phyloP scores from a whole-genome alignment of 2,329 filamentous ascomycete species.

The Arthrinium puccinioides region DNA sequence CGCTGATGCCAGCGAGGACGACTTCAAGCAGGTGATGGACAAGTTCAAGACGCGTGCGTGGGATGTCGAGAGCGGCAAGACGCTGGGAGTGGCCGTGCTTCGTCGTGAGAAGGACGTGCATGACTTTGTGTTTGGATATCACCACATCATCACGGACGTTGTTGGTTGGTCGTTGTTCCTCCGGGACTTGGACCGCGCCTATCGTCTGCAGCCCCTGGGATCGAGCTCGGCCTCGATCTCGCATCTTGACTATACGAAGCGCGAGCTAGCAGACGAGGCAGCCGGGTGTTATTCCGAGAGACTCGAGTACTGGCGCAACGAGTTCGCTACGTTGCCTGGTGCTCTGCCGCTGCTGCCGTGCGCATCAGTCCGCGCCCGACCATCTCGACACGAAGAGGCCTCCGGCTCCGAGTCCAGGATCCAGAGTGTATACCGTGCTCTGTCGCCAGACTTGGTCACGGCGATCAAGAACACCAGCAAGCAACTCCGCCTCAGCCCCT shows the following conservation, averaged over 20 bases:
- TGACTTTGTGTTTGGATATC: slow-evolving; percentile 6
- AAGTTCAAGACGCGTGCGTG: too few species aligned
- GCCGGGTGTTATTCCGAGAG: not conserved
- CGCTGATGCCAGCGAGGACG: not conserved
- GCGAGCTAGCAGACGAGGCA: not conserved
- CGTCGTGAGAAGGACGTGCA: too few species aligned
- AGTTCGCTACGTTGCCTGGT: not conserved
- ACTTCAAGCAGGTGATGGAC: not conserved
- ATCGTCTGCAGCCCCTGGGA: slow-evolving; percentile 1
- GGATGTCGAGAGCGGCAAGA: too few species aligned
- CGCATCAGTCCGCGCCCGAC: not conserved
- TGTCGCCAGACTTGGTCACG: not conserved
- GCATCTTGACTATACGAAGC: not conserved
- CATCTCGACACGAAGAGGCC: not conserved
- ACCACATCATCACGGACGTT: slow-evolving; percentile 7
- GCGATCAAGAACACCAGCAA: slow-evolving; percentile 9
- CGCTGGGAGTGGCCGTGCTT: too few species aligned
- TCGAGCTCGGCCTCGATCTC: not conserved
- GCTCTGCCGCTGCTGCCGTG: not conserved
- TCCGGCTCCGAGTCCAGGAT: not conserved
- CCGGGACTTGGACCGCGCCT: slow-evolving; percentile 2
- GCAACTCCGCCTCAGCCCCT: slow-evolving; percentile 9
- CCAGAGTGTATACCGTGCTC: not conserved
- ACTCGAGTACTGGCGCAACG: not conserved
- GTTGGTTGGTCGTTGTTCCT: slow-evolving; percentile 5